Base-by-base conservation (phyloP, 2,329 filamentous ascomycete genomes). In the Fulvia fulva region DNA sequence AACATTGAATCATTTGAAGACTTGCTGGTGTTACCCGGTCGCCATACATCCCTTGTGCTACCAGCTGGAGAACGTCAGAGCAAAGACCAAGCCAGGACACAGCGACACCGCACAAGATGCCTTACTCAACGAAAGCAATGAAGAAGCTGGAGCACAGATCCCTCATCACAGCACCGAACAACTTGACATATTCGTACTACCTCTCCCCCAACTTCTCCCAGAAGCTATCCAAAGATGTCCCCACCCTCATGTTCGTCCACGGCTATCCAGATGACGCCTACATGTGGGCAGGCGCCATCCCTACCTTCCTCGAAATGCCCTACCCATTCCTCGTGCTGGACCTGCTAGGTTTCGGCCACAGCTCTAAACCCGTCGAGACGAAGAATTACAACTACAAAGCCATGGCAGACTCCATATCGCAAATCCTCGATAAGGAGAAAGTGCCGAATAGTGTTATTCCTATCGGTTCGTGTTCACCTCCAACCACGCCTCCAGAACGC, bases 251-350 rank as follows among this genome's bases (percentile, higher is more conserved):
- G 41, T 68, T 71, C 41, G 43, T 77, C 8, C 81, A 83, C 69
- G 81, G 81, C 58, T 83, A 77, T 60, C 81, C 81, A 4, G 79
- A 81, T 61, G 69, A 75, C 51, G 77, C 79, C 0, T 71, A 71
- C 9, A 72, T 81, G 56, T 83, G 79, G 80, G 67, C 72, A 21
- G 65, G 67, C n/a, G 66, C 66, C 16, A 52, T 70, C 2, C 66
- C 67, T 14, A 65, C 63, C 12, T 59, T 70, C 16, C 54, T 66
- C 30, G 47, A 63, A 5, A 55, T 67, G 2, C 64, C 60, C 7
- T 70, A 67, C 34, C 67, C 65, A 4, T 66, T 77, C 47, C 63
- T 77, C 54, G 66, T 73, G 16, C 70, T 73, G 12, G 75, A 76
- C 55, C 63, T 75, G 14, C 70, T 77, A 2, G 75, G 75, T 30